These are phyloP conservation scores for Pestalotiopsis fici DNA, from an alignment of 2,329 filamentous ascomycete genomes.

Conservation along the genomic window DNA sequence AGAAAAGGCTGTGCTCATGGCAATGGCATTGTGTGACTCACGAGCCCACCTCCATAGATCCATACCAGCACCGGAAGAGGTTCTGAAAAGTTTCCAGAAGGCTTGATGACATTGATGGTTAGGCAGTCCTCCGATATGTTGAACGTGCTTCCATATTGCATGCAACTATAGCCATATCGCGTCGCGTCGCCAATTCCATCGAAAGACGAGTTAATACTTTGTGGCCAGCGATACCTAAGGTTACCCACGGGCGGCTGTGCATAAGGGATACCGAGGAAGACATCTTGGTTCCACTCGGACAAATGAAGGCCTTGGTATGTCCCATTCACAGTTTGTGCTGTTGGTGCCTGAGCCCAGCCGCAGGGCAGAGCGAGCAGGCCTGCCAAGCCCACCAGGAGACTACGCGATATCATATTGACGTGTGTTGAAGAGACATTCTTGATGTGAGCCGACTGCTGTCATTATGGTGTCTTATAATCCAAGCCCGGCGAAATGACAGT, in stretches of 20 bases:
- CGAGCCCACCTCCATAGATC: conserved; percentile 61
- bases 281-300: conserved; percentile 36
- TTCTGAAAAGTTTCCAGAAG: conserved; percentile 30
- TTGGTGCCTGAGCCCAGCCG: conserved; percentile 9
- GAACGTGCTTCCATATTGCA: conserved; percentile 44
- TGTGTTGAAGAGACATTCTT: background rate
- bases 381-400: background rate
- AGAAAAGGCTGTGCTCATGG: background rate
- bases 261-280: conserved; percentile 40
- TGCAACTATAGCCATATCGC: conserved; percentile 44
- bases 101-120: conserved; percentile 42
- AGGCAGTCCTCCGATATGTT: conserved; percentile 51
- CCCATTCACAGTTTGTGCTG: conserved; percentile 28
- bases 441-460: too few relatives aligned
- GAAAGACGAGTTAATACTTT: conserved; percentile 39
- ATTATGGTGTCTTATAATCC: background rate
- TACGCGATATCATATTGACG: background rate
- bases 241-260: conserved; percentile 37
- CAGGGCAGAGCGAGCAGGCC: background rate
- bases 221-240: conserved; percentile 37
- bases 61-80: conserved; percentile 48
- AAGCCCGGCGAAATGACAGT: background rate
- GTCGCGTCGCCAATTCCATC: conserved; percentile 38
- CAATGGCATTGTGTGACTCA: background rate
- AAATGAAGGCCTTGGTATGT: conserved; percentile 35